Evolutionary conservation across 2,329 filamentous ascomycete species (phyloP).

Genomic region (Pyricularia sp.): DNA sequence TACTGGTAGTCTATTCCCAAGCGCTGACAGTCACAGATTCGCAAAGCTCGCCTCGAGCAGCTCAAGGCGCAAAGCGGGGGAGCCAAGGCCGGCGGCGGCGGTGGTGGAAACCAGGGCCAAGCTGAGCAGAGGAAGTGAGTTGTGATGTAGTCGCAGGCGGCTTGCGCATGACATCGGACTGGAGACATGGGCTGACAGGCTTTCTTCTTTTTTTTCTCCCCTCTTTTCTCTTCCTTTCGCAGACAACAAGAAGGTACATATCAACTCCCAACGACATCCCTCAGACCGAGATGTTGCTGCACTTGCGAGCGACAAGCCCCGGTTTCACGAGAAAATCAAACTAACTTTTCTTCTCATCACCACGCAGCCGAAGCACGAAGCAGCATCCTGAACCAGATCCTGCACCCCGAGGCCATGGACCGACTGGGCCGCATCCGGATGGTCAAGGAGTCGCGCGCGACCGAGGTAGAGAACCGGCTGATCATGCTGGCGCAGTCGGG

Average conservation of each 20-base stretch:
- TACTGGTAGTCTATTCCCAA: background rate
- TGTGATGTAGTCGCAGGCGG: background rate
- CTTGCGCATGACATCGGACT: background rate
- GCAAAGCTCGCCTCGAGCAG: constrained; percentile 84
- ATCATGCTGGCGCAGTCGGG: constrained; percentile 83
- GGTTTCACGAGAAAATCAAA: background rate
- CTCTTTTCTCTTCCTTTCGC: background rate
- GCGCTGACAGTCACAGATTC: constrained; percentile 45
- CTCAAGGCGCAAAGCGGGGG: constrained; percentile 60
- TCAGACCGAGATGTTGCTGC: background rate
- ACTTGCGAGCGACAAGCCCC: background rate
- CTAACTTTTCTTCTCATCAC: background rate
- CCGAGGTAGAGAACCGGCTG: constrained; percentile 81
- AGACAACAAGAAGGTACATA: constrained; percentile 33
- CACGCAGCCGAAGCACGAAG: constrained; percentile 53
- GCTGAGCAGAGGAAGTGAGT: constrained; percentile 55
- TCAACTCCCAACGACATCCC: background rate
- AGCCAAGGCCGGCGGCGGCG: constrained; percentile 30
- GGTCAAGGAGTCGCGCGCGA: constrained; percentile 83
- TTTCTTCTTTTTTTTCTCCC: background rate
- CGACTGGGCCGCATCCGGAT: constrained; percentile 87
- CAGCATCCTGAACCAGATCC: constrained; percentile 78
- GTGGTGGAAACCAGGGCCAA: constrained; percentile 25
- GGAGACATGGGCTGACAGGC: background rate
- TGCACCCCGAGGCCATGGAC: constrained; percentile 86